A percentile compares a stretch with the other conserved stretches of the same genome.
phyloP scores from a whole-genome alignment of 345 rosid genomes.

The Gynandropsis gynandra region DNA sequence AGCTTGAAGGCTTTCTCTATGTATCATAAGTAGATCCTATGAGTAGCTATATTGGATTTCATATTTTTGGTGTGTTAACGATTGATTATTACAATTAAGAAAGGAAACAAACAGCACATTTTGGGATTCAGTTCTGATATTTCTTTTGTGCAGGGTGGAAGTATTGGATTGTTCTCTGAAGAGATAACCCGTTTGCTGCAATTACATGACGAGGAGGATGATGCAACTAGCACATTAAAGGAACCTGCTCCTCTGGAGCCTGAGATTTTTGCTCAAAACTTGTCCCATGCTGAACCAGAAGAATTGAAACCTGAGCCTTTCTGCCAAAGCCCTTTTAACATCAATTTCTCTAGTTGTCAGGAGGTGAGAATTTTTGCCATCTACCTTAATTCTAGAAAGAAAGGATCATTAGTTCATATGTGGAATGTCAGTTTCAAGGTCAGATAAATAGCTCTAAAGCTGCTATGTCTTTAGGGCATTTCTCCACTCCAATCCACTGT shows the following conservation, averaged over 20 bases:
- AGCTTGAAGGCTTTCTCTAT: conserved; percentile 10
- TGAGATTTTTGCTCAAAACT: conserved; percentile 31
- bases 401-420: background rate
- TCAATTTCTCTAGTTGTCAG: conserved; percentile 19
- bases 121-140: background rate
- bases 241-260: conserved; percentile 37
- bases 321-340: conserved; percentile 26
- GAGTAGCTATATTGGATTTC: background rate
- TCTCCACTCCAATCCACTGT: background rate
- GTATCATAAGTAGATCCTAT: background rate
- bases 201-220: conserved; percentile 59
- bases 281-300: conserved; percentile 28
- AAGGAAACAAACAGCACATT: no score
- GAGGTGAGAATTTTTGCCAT: conserved; percentile 35
- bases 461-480: background rate
- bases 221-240: conserved; percentile 61
- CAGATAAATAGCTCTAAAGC: background rate
- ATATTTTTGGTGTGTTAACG: background rate
- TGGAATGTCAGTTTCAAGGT: background rate
- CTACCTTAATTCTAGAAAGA: background rate
- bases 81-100: no score
- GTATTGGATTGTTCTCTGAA: conserved; percentile 51
- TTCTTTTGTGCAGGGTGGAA: conserved; percentile 43
- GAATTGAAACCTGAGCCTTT: conserved; percentile 37
- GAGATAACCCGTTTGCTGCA: conserved; percentile 54